Evolutionary conservation across 2,329 filamentous ascomycete genomes (phyloP).

Genomic region (Blastomyces gilchristii): DNA sequence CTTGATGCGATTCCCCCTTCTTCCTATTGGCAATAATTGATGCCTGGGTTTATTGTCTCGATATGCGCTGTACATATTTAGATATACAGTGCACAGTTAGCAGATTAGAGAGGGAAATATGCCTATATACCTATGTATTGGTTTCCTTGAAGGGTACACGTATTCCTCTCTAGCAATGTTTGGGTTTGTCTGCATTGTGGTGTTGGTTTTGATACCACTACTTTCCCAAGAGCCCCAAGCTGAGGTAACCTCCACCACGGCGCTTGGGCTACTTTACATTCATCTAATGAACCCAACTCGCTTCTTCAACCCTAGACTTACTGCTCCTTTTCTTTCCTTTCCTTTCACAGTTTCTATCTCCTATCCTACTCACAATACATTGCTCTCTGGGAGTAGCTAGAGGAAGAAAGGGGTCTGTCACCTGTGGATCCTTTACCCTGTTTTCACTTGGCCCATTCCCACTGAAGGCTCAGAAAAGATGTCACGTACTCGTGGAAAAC

Average conservation of each 20-base stretch:
- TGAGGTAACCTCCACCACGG: not conserved
- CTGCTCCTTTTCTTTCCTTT: not conserved
- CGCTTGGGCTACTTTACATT: not conserved
- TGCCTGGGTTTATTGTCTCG: not conserved
- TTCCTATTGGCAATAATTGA: not conserved
- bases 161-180: not conserved
- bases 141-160: not conserved
- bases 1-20: not conserved
- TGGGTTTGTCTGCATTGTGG: not conserved
- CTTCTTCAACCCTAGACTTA: not conserved
- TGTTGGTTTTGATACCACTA: not conserved
- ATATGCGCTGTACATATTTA: not conserved
- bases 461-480: not conserved
- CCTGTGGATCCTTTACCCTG: too few relatives aligned
- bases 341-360: too few relatives aligned
- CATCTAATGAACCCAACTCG: not conserved
- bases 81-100: not conserved
- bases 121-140: not conserved
- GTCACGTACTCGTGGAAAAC: not conserved
- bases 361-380: not conserved
- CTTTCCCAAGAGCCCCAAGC: not conserved
- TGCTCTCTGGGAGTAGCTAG: not conserved
- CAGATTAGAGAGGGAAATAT: not conserved
- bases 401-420: not conserved
- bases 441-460: not conserved